phyloP scores from a whole-genome alignment of 2,329 filamentous ascomycete genomes.

The Pseudocercospora fuligena region DNA sequence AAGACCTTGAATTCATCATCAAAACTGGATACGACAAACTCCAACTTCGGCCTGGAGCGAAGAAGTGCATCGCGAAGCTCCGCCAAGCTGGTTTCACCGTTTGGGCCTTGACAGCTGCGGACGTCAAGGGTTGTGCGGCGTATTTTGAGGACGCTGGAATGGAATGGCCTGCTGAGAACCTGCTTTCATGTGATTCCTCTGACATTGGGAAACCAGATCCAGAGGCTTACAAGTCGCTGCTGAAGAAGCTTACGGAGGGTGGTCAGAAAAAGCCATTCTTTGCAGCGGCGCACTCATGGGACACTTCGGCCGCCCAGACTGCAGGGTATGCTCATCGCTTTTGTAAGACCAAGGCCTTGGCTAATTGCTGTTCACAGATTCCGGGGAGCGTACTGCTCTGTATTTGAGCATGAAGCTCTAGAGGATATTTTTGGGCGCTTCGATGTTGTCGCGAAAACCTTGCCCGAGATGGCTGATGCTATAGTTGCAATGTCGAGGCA shows the following conservation, averaged over 20 bases:
- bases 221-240: constrained; percentile 51
- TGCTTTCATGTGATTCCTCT: constrained; percentile 55
- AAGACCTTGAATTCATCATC: constrained; percentile 47
- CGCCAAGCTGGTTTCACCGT: constrained; percentile 55
- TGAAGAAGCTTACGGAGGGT: constrained; percentile 44
- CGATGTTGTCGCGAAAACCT: constrained; percentile 54
- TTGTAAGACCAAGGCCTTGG: background rate
- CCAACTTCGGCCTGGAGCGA: constrained; percentile 44
- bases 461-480: constrained; percentile 55
- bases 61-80: constrained; percentile 49
- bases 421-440: constrained; percentile 54
- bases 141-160: constrained; percentile 56
- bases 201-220: constrained; percentile 56
- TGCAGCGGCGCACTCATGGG: constrained; percentile 63
- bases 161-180: constrained; percentile 55
- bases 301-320: constrained; percentile 57
- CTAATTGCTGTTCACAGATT: background rate
- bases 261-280: constrained; percentile 52
- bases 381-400: constrained; percentile 57
- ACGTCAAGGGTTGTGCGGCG: constrained; percentile 52
- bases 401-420: constrained; percentile 57
- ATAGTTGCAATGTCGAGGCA: constrained; percentile 29
- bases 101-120: constrained; percentile 59
- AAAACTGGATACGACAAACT: constrained; percentile 40
- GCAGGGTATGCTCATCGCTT: constrained; percentile 42